phyloP scores from a whole-genome alignment of 495 filamentous ascomycete genomes.

The Bombardia bombarda region DNA sequence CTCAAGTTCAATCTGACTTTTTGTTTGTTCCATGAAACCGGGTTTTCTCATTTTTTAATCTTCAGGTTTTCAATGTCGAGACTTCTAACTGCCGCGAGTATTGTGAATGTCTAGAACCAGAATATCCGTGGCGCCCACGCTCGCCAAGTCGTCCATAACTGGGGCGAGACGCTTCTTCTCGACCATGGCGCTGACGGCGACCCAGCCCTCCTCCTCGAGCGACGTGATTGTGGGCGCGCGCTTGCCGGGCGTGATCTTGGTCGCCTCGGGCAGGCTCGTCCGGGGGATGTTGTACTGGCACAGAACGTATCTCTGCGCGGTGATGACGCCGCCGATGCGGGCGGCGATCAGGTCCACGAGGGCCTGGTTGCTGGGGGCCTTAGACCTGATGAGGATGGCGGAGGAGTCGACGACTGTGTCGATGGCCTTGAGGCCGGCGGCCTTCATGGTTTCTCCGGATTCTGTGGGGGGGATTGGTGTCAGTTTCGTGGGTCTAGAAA shows the following conservation, averaged over 20 bases:
- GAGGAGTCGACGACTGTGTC: conserved; percentile 83
- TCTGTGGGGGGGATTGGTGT: conserved; percentile 43
- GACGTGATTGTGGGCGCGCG: conserved; percentile 84
- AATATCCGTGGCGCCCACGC: conserved; percentile 79
- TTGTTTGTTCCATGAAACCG: too few species aligned
- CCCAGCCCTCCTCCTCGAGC: conserved; percentile 84
- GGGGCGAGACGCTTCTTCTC: conserved; percentile 80
- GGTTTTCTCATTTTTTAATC: not conserved
- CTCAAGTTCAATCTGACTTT: too few species aligned
- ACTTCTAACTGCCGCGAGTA: conserved; percentile 43
- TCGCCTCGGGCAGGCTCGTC: conserved; percentile 53
- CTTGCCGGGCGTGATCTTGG: conserved; percentile 83
- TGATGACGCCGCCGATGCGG: conserved; percentile 87
- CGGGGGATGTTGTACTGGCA: conserved; percentile 94
- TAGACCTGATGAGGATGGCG: conserved; percentile 88
- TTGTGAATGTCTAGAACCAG: conserved; percentile 84
- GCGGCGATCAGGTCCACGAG: conserved; percentile 74
- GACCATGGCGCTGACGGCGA: conserved; percentile 90
- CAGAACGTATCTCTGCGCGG: conserved; percentile 87
- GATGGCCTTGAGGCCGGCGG: conserved; percentile 91
- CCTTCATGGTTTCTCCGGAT: conserved; percentile 97
- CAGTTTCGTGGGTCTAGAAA: not conserved
- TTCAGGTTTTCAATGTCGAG: not conserved
- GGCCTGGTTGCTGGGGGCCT: conserved; percentile 65
- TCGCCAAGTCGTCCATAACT: conserved; percentile 83